Evolutionary conservation across 2,329 filamentous ascomycete genomes (phyloP).

Genomic region (Monilinia fructigena): DNA sequence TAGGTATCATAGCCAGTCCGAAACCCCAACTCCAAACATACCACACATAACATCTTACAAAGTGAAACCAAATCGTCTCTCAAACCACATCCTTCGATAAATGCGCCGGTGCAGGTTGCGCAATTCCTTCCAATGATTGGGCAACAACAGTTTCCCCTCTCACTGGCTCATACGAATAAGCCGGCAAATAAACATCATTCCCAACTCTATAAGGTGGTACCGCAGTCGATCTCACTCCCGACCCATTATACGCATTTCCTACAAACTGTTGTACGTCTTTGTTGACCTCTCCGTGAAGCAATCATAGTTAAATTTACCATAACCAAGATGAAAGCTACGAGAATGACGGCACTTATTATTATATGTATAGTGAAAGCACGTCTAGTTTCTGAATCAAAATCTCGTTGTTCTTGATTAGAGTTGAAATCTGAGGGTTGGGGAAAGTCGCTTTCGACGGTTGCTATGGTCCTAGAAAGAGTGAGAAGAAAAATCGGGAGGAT

Average conservation of each 20-base stretch:
- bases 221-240: background rate
- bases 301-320: background rate
- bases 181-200: conserved; percentile 2
- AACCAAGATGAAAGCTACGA: background rate
- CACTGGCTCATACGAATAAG: background rate
- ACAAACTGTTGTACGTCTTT: background rate
- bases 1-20: background rate
- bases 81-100: conserved; percentile 8
- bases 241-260: background rate
- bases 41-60: background rate
- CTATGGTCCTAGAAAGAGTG: background rate
- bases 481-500: background rate
- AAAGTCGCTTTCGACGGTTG: background rate
- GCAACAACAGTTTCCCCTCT: background rate
- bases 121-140: background rate
- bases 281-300: background rate
- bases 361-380: background rate
- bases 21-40: background rate
- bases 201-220: background rate
- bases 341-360: background rate
- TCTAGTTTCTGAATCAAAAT: background rate
- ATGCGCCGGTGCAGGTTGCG: conserved; percentile 7
- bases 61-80: background rate
- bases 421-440: background rate
- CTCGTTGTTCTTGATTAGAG: background rate